phyloP scores from a whole-genome alignment of 1,284 basidiomycete genomes.

The Trichosporon ovoides region DNA sequence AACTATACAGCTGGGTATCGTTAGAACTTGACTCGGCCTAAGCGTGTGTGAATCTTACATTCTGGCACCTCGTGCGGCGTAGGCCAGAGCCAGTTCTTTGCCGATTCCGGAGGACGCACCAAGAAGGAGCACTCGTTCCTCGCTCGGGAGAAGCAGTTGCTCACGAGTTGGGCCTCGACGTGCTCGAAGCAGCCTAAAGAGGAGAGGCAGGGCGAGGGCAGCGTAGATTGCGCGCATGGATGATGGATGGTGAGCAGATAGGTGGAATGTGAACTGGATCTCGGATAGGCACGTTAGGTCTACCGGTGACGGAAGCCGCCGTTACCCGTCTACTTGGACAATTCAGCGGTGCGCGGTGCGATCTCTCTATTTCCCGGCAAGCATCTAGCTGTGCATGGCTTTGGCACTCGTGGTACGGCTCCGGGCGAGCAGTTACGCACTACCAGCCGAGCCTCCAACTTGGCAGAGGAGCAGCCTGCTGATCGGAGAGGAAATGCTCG shows the following conservation, averaged over 20 bases:
- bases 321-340: no score
- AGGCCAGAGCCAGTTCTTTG: slow-evolving; percentile 63
- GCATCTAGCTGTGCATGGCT: no score
- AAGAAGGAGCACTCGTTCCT: slow-evolving; percentile 70
- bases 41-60: slow-evolving; percentile 47
- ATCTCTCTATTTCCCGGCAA: no score
- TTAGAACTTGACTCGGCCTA: background rate
- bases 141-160: slow-evolving; percentile 39
- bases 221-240: slow-evolving; percentile 8
- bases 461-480: no score
- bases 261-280: background rate
- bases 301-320: background rate
- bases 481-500: no score
- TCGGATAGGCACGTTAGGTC: background rate
- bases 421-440: no score
- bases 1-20: slow-evolving; percentile 57
- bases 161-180: slow-evolving; percentile 33
- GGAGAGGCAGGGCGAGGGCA: slow-evolving; percentile 51
- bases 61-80: slow-evolving; percentile 66
- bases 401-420: no score
- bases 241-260: background rate
- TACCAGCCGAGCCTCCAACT: no score
- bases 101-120: slow-evolving; percentile 84
- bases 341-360: no score
- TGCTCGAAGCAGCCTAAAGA: slow-evolving; percentile 26